phyloP scores from a whole-genome alignment of 805 yeast genomes.

The Jamesozyma piceae region DNA sequence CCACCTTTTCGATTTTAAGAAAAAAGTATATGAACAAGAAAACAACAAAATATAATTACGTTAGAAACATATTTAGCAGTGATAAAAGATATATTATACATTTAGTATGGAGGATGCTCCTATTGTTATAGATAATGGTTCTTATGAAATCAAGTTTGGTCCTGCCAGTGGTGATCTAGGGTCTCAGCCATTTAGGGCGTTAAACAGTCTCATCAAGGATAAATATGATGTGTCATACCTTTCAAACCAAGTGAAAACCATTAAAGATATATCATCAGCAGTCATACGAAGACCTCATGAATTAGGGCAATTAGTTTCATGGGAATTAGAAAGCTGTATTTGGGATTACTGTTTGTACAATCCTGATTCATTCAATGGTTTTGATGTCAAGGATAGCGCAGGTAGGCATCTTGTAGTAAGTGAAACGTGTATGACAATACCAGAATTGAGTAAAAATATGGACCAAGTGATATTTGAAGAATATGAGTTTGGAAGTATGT shows the following conservation, averaged over 20 bases:
- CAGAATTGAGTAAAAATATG: constrained; percentile 70
- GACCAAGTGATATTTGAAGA: constrained; percentile 94
- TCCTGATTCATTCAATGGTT: constrained; percentile 35
- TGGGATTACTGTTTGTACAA: constrained; percentile 75
- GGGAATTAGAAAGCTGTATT: constrained; percentile 81
- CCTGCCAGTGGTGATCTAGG: constrained; percentile 29
- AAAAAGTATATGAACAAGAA: too few species aligned
- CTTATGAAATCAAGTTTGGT: constrained; percentile 70
- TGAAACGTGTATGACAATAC: constrained; percentile 75
- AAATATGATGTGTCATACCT: constrained; percentile 64
- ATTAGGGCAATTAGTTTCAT: constrained; percentile 77
- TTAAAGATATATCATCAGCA: constrained; percentile 68
- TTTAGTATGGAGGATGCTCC: constrained; percentile 23
- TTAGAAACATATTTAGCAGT: too few species aligned
- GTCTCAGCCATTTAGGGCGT: constrained; percentile 41
- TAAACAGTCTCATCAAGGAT: constrained; percentile 66
- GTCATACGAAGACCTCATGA: constrained; percentile 75
- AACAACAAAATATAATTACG: too few species aligned
- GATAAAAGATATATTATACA: too few species aligned
- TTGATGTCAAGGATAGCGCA: constrained; percentile 37
- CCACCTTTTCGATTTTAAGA: too few species aligned
- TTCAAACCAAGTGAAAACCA: constrained; percentile 56
- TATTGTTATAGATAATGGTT: constrained; percentile 81
- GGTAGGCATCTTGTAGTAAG: constrained; percentile 59
- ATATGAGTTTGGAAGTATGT: constrained; percentile 65